Evolutionary conservation across 345 rosid genomes (phyloP).

Genomic region (Eucalyptus cladocalyx): DNA sequence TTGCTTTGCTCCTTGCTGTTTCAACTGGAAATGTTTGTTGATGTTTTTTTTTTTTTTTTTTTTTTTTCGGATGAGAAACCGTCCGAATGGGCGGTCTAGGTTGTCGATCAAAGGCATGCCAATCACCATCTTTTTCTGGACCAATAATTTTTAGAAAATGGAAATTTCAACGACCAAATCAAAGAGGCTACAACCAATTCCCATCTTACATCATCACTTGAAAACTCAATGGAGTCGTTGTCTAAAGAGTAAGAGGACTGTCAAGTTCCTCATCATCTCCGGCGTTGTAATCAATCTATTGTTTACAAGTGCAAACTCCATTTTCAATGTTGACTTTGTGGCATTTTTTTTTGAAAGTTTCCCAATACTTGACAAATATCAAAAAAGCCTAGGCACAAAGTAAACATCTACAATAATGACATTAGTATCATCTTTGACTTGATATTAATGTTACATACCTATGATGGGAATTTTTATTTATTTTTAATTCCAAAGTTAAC

Average conservation of each 20-base stretch:
- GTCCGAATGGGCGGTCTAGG: neutral
- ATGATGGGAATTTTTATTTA: neutral
- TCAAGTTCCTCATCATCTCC: neutral
- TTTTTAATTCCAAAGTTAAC: neutral
- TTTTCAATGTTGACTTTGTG: neutral
- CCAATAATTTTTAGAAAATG: neutral
- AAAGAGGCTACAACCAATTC: neutral
- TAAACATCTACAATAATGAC: neutral
- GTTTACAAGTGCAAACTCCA: neutral
- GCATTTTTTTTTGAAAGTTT: neutral
- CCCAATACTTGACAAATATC: neutral
- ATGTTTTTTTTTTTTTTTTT: neutral
- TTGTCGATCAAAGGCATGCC: neutral
- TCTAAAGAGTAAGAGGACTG: neutral
- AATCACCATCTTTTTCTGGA: neutral
- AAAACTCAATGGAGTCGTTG: neutral
- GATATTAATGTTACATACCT: neutral
- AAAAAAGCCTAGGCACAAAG: neutral
- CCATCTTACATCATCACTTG: neutral
- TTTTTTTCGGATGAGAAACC: neutral
- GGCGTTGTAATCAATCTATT: neutral
- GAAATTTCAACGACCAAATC: neutral
- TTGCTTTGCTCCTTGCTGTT: neutral
- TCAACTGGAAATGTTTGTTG: neutral
- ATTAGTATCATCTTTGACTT: neutral